Conservation (phyloP, 2,329 filamentous ascomycete species). For the Cadophora sp. region DNA sequence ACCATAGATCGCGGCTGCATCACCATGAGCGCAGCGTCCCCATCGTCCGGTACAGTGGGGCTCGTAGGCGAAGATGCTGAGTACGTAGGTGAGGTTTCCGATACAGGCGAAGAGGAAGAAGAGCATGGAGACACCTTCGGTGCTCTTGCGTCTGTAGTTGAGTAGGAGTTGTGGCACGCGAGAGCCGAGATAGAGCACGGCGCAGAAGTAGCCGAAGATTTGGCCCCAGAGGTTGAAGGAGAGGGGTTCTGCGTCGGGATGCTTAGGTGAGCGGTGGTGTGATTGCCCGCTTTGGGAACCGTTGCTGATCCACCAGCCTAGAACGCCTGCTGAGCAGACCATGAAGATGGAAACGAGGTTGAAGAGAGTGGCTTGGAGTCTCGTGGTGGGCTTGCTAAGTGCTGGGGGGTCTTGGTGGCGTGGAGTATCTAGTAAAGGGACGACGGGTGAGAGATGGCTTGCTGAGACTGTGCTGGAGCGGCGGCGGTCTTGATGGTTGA, state of each 20-base stretch:
- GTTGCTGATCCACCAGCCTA: slow-evolving; percentile 83
- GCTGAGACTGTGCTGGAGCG: slow-evolving; percentile 64
- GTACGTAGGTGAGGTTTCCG: slow-evolving; percentile 91
- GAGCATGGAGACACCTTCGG: slow-evolving; percentile 89
- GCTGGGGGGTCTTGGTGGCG: slow-evolving; percentile 48
- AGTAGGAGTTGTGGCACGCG: slow-evolving; percentile 89
- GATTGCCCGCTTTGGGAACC: slow-evolving; percentile 42
- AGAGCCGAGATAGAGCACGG: slow-evolving; percentile 85
- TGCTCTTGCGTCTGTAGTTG: slow-evolving; percentile 91
- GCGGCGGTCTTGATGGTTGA: slow-evolving; percentile 55
- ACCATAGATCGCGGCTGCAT: slow-evolving; percentile 72
- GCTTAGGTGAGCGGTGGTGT: slow-evolving; percentile 36
- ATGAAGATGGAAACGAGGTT: slow-evolving; percentile 79
- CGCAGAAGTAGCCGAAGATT: slow-evolving; percentile 92
- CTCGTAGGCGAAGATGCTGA: slow-evolving; percentile 90
- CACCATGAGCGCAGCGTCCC: slow-evolving; percentile 65
- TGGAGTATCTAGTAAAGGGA: slow-evolving; percentile 71
- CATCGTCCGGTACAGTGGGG: slow-evolving; percentile 63
- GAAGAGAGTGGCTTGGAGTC: slow-evolving; percentile 68
- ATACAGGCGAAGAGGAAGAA: slow-evolving; percentile 98
- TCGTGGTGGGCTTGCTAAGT: slow-evolving; percentile 55
- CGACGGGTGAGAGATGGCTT: slow-evolving; percentile 79
- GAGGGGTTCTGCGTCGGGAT: slow-evolving; percentile 56
- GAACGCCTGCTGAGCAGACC: slow-evolving; percentile 81
- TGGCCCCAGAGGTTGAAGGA: slow-evolving; percentile 82